A percentile compares a stretch with the other conserved stretches of the same genome.
Conservation (phyloP, 306 rosid genomes). For the Abrus pulchellus region DNA sequence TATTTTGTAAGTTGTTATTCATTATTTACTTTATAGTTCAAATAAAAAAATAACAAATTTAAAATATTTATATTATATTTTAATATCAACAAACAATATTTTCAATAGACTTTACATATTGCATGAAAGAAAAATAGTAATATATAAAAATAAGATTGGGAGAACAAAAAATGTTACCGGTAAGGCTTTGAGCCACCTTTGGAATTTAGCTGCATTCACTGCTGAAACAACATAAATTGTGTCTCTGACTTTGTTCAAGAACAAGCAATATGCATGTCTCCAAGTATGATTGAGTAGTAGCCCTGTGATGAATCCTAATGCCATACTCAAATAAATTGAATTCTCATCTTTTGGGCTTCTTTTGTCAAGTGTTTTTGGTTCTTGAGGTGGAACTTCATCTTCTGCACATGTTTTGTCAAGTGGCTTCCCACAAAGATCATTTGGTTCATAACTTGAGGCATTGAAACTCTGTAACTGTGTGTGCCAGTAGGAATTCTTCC, state of each 20-base stretch:
- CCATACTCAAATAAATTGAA: not conserved
- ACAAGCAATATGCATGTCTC: constrained; percentile 16
- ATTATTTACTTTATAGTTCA: no score
- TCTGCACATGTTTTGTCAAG: constrained; percentile 6
- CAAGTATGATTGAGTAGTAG: constrained; percentile 4
- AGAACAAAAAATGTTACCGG: not conserved
- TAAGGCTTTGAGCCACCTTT: not conserved
- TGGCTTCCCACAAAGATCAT: constrained; percentile 32
- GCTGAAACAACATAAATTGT: not conserved
- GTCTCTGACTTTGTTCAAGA: constrained; percentile 6
- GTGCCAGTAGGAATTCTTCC: constrained; percentile 35
- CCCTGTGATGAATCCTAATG: constrained; percentile 33
- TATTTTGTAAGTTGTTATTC: no score
- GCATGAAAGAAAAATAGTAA: no score
- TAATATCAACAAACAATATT: no score
- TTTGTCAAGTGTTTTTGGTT: not conserved
- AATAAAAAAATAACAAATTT: no score
- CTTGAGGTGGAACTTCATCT: not conserved
- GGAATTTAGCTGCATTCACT: constrained; percentile 25
- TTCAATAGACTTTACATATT: no score
- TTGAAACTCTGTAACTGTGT: not conserved
- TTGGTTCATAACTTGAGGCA: constrained; percentile 3
- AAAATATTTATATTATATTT: no score
- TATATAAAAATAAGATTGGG: no score
- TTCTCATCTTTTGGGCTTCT: not conserved